Base-by-base conservation (phyloP, 108 stramenopile genomes). In the Nitzschia inconspicua region DNA sequence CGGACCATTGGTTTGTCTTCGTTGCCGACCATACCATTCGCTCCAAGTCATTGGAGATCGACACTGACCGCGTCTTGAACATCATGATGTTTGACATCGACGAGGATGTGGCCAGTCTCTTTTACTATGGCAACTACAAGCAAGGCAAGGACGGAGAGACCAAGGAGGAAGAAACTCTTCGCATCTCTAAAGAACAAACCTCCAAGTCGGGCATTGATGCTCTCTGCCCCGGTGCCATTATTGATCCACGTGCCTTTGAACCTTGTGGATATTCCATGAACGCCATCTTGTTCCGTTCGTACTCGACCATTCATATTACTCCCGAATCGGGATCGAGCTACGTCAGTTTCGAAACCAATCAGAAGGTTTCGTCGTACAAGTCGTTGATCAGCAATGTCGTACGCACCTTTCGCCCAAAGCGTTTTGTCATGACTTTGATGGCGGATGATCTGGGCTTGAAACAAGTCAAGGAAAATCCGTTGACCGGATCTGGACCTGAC, bases 61-160 rank as follows among this genome's bases (percentile, higher is more conserved):
- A 91, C 30, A 98, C 96, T 13, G 99, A 99, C 50, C 85, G 98
- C 49, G 96, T 94, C 8, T 70, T 99, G 48, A 98, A 99, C 84
- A 96, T 99, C 52, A 99, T 99, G 99, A 99, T 99, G 99, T 99
- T 98, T 72, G 99, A 99, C 63, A 91, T 99, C 63, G 95, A 96
- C 60, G 82, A 91, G 51, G 76, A 84, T 36, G 83, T 93, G 10
- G 93, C 93, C 11, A 60, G 82, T 11, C 60, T 83, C 36, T 99
- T 99, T 72, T 91, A 95, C 66, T 83, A 86, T 59, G 74, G 93
- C 22, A 49, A 76, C 44, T 93, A 91, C 59, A 68, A 81, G 32
- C 69, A 60, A n/a, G 37, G 50, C 16, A 66, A 57, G 24, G 75
- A 78, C 37, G 80, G 75, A 9, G 86, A 89, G 60, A 80, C 68